Evolutionary conservation across 805 yeast species (phyloP).

Genomic region (Suhomyces kilbournensis): DNA sequence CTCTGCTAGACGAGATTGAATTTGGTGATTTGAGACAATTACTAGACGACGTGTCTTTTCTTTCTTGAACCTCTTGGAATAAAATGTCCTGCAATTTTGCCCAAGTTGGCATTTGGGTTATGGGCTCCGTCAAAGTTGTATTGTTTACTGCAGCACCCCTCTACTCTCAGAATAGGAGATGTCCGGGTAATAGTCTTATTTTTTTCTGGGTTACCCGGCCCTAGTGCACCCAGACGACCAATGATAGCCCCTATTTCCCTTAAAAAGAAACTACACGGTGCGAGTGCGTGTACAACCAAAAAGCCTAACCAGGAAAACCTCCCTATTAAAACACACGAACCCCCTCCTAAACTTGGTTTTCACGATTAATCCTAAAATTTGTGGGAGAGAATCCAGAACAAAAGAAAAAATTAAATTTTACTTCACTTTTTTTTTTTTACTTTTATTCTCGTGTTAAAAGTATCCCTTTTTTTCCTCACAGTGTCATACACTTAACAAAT

Average conservation of each 20-base stretch:
- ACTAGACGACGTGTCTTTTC: not conserved
- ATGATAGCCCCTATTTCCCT: not conserved
- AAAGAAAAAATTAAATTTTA: not conserved
- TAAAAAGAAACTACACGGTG: not conserved
- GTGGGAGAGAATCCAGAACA: conserved; percentile 3
- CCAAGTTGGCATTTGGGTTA: not conserved
- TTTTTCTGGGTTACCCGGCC: not conserved
- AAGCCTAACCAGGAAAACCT: conserved; percentile 1
- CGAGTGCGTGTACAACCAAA: not conserved
- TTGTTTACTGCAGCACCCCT: conserved; percentile 2
- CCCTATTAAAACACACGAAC: conserved; percentile 11
- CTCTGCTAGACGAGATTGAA: not conserved
- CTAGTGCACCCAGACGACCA: not conserved
- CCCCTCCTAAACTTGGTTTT: conserved; percentile 5
- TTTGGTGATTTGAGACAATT: not conserved
- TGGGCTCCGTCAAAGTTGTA: not conserved
- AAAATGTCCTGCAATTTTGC: not conserved
- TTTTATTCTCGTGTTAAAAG: conserved; percentile 6
- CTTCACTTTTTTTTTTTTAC: conserved; percentile 6
- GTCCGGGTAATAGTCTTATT: not conserved
- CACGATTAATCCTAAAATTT: not conserved
- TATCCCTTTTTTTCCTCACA: conserved; percentile 6
- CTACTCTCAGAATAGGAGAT: conserved; percentile 1
- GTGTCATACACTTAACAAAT: conserved; percentile 6
- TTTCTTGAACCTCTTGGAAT: not conserved